Conservation (phyloP, 345 rosid genomes). For the Cardamine occulta region DNA sequence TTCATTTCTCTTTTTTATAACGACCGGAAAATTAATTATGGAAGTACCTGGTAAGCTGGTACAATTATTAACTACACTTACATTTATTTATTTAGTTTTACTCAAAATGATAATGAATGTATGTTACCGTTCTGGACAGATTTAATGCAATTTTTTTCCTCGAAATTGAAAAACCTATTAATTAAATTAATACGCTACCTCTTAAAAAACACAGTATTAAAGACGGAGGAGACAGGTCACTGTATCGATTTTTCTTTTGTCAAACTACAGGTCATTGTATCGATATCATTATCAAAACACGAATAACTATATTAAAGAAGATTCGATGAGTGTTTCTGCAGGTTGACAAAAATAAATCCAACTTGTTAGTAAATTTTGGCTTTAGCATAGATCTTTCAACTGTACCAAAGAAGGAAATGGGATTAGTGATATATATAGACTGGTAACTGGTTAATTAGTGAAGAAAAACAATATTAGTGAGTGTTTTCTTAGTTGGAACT, state of each 20-base stretch:
- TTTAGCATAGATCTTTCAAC: neutral
- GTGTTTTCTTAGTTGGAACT: too few species aligned
- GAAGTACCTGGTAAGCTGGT: conserved; percentile 28
- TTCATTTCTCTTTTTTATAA: neutral
- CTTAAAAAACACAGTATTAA: conserved; percentile 6
- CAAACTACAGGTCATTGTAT: conserved; percentile 13
- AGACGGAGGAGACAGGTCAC: conserved; percentile 26
- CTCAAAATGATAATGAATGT: conserved; percentile 32
- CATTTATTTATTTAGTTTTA: conserved; percentile 3
- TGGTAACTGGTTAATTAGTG: neutral
- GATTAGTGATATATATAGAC: neutral
- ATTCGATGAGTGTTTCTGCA: conserved; percentile 4
- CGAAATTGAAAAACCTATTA: conserved; percentile 20
- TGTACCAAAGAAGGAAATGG: neutral
- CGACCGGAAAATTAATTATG: conserved; percentile 2
- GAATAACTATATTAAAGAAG: neutral
- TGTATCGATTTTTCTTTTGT: neutral
- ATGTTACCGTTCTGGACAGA: conserved; percentile 36
- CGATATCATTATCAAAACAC: conserved; percentile 5
- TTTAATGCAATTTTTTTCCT: conserved; percentile 31
- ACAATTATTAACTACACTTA: conserved; percentile 5
- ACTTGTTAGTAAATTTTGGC: neutral
- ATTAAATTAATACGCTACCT: conserved; percentile 32
- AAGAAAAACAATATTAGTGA: neutral
- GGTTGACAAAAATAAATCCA: neutral